phyloP scores from a whole-genome alignment of 371 early-diverging fungal species.

The Smittium culicis region DNA sequence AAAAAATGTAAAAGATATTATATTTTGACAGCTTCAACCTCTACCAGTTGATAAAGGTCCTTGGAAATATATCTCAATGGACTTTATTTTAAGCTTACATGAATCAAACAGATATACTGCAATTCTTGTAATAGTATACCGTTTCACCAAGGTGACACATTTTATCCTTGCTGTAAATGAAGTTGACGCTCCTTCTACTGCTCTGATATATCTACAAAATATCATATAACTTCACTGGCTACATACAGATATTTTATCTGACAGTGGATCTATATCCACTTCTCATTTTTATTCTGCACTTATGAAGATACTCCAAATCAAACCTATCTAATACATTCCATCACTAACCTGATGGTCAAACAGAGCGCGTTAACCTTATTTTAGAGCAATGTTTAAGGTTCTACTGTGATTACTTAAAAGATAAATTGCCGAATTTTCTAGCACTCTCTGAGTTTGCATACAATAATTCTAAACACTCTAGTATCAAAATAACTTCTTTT shows the following conservation, averaged over 20 bases:
- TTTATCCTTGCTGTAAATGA: conserved; percentile 15
- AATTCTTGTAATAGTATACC: conserved; percentile 22
- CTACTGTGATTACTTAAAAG: conserved; percentile 31
- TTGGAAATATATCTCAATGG: conserved; percentile 23
- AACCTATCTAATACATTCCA: conserved; percentile 31
- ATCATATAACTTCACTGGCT: conserved; percentile 22
- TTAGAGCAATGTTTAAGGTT: conserved; percentile 36
- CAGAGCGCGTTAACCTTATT: conserved; percentile 34
- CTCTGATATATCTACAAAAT: conserved; percentile 2
- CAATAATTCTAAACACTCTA: conserved; percentile 30
- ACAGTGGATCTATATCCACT: conserved; percentile 34
- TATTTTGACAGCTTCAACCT: conserved; percentile 18
- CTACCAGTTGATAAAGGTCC: conserved; percentile 15
- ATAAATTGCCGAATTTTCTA: conserved; percentile 34
- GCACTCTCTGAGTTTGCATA: conserved; percentile 37
- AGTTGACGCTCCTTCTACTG: neutral
- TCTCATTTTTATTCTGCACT: conserved; percentile 24
- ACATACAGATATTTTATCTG: conserved; percentile 28
- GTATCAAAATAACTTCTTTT: conserved; percentile 26
- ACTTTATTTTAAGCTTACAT: conserved; percentile 29
- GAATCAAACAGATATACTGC: conserved; percentile 13
- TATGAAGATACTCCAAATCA: conserved; percentile 18
- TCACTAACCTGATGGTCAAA: conserved; percentile 42
- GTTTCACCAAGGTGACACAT: conserved; percentile 21
- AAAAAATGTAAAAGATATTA: conserved; percentile 18